Conservation (phyloP, 2,329 filamentous ascomycete genomes). For the Penicillium janthinellum region DNA sequence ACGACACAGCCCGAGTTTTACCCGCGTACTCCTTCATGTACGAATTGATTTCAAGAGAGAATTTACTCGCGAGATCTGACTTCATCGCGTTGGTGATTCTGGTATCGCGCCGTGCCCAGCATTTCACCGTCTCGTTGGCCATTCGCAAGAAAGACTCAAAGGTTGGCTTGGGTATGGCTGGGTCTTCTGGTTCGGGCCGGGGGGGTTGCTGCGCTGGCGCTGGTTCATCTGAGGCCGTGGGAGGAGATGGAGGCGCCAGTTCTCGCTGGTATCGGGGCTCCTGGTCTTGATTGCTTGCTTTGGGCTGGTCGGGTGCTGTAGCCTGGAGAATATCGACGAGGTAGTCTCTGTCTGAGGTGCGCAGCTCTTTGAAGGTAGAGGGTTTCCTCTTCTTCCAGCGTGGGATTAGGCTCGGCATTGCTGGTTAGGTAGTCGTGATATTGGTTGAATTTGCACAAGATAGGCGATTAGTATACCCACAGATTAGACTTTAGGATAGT, state of each 20-base stretch:
- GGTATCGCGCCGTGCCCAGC: neutral
- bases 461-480: too few relatives aligned
- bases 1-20: neutral
- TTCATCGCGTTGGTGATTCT: neutral
- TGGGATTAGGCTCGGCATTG: slow-evolving; percentile 2
- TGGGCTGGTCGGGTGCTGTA: neutral
- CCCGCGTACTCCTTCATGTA: slow-evolving; percentile 1
- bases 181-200: neutral
- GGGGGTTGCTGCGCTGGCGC: neutral
- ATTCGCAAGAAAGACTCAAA: neutral
- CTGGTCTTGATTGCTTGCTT: neutral
- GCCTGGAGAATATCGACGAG: neutral
- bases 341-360: neutral
- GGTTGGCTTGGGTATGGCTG: neutral
- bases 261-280: neutral
- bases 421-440: neutral
- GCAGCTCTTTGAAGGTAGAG: neutral
- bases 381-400: neutral
- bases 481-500: too few relatives aligned
- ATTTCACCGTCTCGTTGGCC: neutral
- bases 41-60: neutral
- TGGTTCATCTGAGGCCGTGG: neutral
- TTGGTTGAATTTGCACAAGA: neutral
- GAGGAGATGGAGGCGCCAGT: neutral
- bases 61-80: neutral